phyloP scores from a whole-genome alignment of 768 basidiomycete species.

The Tylopilus felleus region DNA sequence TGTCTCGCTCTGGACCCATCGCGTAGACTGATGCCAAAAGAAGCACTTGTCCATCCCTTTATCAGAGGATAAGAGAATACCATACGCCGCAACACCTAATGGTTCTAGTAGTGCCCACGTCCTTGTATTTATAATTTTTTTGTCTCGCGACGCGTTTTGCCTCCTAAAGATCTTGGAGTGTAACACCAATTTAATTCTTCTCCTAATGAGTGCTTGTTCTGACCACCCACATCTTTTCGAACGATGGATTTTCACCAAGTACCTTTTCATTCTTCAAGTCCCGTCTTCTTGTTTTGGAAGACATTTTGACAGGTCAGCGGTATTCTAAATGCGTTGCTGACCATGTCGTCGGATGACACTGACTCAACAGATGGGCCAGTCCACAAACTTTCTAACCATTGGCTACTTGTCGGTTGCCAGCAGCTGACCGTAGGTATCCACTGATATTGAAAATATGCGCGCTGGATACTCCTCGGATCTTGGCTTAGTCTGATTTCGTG shows the following conservation, averaged over 20 bases:
- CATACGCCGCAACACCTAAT: conserved; percentile 14
- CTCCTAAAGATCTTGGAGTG: too few species aligned
- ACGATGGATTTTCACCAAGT: too few species aligned
- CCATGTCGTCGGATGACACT: background rate
- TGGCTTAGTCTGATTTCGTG: background rate
- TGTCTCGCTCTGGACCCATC: conserved; percentile 85
- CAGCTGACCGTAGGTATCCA: background rate
- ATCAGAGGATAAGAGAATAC: conserved; percentile 50
- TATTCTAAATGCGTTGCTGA: background rate
- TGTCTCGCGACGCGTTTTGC: too few species aligned
- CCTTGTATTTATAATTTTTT: conserved; percentile 26
- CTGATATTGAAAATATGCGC: background rate
- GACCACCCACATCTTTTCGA: too few species aligned
- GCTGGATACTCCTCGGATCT: background rate
- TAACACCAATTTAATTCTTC: too few species aligned
- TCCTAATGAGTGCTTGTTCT: too few species aligned
- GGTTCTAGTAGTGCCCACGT: conserved; percentile 10
- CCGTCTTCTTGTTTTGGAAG: background rate
- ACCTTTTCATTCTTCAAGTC: too few species aligned
- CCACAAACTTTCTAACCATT: background rate
- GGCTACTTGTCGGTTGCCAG: background rate
- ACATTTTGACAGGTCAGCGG: conserved; percentile 15
- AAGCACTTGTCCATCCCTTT: conserved; percentile 86
- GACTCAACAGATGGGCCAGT: background rate
- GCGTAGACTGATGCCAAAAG: conserved; percentile 83